Evolutionary conservation across 805 yeast genomes (phyloP).

Genomic region (Priceomyces carsonii): DNA sequence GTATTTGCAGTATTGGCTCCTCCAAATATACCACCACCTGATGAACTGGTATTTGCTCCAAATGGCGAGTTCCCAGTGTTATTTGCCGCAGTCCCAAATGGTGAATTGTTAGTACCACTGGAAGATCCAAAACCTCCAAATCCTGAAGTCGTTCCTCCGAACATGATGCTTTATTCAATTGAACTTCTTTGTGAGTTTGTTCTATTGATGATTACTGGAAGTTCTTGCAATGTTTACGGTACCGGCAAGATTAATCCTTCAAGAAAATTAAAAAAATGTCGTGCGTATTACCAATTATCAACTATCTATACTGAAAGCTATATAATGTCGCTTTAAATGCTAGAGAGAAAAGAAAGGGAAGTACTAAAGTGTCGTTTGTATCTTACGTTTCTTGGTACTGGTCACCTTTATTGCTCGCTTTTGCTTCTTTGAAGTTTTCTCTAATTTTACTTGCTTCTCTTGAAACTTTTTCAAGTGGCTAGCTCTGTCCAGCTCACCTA

Average conservation of each 20-base stretch:
- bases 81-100: conserved; percentile 32
- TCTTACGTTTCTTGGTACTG: conserved; percentile 11
- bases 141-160: conserved; percentile 51
- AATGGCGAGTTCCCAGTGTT: conserved; percentile 24
- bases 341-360: too few relatives aligned
- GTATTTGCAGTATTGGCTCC: conserved; percentile 10
- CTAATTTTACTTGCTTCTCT: conserved; percentile 44
- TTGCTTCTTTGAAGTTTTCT: conserved; percentile 10
- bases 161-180: conserved; percentile 30
- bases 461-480: conserved; percentile 69
- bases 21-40: conserved; percentile 29
- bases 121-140: conserved; percentile 50
- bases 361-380: conserved; percentile 3
- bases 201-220: conserved; percentile 1
- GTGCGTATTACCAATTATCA: too few relatives aligned
- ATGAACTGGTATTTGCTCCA: conserved; percentile 15
- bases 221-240: neutral
- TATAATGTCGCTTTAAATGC: too few relatives aligned
- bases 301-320: too few relatives aligned
- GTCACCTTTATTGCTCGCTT: conserved; percentile 6
- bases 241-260: too few relatives aligned
- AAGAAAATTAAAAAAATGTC: too few relatives aligned
- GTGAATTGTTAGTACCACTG: conserved; percentile 27
- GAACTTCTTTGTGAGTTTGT: neutral
- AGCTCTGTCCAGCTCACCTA: conserved; percentile 70